Percentiles rank a stretch among this genome's conserved stretches.
Conservation (phyloP, 371 early-diverging fungal species). For the Mycotypha africana region DNA sequence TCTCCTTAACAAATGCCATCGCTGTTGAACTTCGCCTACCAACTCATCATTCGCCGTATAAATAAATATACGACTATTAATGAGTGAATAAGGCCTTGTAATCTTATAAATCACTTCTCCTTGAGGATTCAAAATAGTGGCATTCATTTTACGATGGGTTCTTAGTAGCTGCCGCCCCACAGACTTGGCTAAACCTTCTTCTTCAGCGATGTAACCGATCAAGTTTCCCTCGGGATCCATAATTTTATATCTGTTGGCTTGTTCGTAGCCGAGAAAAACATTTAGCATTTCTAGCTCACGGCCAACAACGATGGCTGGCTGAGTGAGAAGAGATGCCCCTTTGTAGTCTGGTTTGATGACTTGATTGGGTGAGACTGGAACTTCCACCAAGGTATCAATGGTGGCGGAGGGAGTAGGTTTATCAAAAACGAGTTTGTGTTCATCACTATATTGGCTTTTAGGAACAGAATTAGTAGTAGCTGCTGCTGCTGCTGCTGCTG, state of each 20-base stretch:
- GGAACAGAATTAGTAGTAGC: background rate
- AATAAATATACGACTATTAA: slow-evolving; percentile 75
- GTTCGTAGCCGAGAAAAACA: slow-evolving; percentile 76
- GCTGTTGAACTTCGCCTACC: slow-evolving; percentile 87
- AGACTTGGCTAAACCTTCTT: slow-evolving; percentile 58
- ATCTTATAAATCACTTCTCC: slow-evolving; percentile 75
- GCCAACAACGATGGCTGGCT: slow-evolving; percentile 64
- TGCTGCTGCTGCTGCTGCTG: background rate
- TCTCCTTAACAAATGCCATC: slow-evolving; percentile 83
- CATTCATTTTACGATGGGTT: slow-evolving; percentile 77
- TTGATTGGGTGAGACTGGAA: slow-evolving; percentile 21
- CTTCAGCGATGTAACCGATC: slow-evolving; percentile 80
- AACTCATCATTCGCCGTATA: slow-evolving; percentile 52
- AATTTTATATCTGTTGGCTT: slow-evolving; percentile 85
- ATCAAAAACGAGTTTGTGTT: too few relatives aligned
- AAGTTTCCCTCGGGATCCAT: slow-evolving; percentile 65
- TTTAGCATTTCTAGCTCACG: slow-evolving; percentile 86
- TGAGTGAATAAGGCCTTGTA: slow-evolving; percentile 68
- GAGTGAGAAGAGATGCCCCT: slow-evolving; percentile 44
- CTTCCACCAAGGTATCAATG: slow-evolving; percentile 23
- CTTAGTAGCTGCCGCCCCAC: slow-evolving; percentile 71
- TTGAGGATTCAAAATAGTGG: slow-evolving; percentile 62
- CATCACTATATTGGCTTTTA: too few relatives aligned
- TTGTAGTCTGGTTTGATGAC: slow-evolving; percentile 30
- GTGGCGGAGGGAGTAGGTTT: slow-evolving; percentile 1